Percentiles rank a stretch among this genome's conserved stretches.
These are phyloP conservation scores for Aspergillus mulundensis DNA, from an alignment of 495 filamentous ascomycete genomes.

Conservation along the genomic window DNA sequence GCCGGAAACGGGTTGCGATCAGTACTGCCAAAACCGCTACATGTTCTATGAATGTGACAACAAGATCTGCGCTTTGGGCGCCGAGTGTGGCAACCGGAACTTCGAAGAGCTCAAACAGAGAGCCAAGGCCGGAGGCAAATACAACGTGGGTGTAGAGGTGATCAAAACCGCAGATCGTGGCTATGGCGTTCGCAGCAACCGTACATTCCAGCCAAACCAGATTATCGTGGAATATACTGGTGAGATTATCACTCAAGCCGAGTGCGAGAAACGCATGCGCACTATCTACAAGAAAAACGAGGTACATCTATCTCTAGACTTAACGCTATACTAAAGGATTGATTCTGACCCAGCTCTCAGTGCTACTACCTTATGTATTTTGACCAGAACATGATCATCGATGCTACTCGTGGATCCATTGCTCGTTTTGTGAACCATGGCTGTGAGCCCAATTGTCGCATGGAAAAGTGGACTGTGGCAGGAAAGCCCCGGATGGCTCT, in stretches of 20 bases:
- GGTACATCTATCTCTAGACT: slow-evolving; percentile 44
- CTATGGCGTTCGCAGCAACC: slow-evolving; percentile 85
- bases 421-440: slow-evolving; percentile 98
- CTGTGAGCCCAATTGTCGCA: slow-evolving; percentile 93
- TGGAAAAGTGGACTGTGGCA: slow-evolving; percentile 96
- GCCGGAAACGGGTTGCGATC: slow-evolving; percentile 74
- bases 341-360: slow-evolving; percentile 39
- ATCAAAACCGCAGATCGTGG: slow-evolving; percentile 85
- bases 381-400: slow-evolving; percentile 97
- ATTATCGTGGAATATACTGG: slow-evolving; percentile 98
- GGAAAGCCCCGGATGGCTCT: slow-evolving; percentile 95
- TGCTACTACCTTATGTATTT: slow-evolving; percentile 98
- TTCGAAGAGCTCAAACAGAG: slow-evolving; percentile 77
- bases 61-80: slow-evolving; percentile 75
- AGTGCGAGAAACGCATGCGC: slow-evolving; percentile 90
- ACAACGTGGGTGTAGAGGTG: slow-evolving; percentile 88
- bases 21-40: slow-evolving; percentile 86
- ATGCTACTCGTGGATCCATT: slow-evolving; percentile 91
- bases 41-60: slow-evolving; percentile 98
- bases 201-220: slow-evolving; percentile 81
- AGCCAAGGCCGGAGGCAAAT: slow-evolving; percentile 73
- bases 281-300: slow-evolving; percentile 87
- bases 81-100: slow-evolving; percentile 75
- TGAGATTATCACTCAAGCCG: slow-evolving; percentile 91
- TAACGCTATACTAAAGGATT: not conserved